Percentiles rank a stretch among this genome's conserved stretches.
phyloP scores from a whole-genome alignment of 2,329 filamentous ascomycete genomes.

The Trichoderma afroharzianum region DNA sequence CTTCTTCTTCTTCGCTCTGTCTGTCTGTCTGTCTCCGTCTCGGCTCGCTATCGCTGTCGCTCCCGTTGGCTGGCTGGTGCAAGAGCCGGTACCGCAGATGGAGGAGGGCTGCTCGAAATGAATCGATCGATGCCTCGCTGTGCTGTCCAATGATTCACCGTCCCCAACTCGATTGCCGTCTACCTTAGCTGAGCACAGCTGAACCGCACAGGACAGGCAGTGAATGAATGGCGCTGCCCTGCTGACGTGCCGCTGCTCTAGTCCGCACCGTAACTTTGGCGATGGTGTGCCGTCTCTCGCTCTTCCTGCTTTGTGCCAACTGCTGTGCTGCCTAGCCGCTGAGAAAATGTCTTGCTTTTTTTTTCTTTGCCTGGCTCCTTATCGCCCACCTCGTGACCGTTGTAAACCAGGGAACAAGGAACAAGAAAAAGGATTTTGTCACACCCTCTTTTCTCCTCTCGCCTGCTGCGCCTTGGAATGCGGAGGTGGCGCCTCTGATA shows the following conservation, averaged over 20 bases:
- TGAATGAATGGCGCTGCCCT: constrained; percentile 4
- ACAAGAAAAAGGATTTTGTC: neutral
- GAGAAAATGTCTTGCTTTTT: constrained; percentile 1
- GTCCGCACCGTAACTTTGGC: neutral
- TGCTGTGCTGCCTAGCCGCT: neutral
- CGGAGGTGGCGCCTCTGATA: constrained; percentile 10
- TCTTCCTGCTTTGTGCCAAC: neutral
- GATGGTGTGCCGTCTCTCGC: neutral
- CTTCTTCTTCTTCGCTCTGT: neutral
- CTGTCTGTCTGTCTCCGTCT: neutral
- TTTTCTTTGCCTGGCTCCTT: neutral
- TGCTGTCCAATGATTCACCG: neutral
- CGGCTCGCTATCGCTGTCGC: neutral
- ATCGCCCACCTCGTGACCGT: constrained; percentile 10
- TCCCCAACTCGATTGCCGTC: neutral
- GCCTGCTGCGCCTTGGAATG: constrained; percentile 12
- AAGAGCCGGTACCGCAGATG: neutral
- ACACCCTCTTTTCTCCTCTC: constrained; percentile 1
- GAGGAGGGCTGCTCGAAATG: neutral
- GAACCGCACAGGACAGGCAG: neutral
- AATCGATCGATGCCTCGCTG: neutral
- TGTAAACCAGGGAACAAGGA: neutral
- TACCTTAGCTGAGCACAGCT: neutral
- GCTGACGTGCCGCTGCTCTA: constrained; percentile 6
- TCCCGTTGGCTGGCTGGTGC: neutral